A percentile compares a stretch with the other conserved stretches of the same genome.
Evolutionary conservation across 2,329 filamentous ascomycete species (phyloP).

Genomic region (Fusarium pseudograminearum): DNA sequence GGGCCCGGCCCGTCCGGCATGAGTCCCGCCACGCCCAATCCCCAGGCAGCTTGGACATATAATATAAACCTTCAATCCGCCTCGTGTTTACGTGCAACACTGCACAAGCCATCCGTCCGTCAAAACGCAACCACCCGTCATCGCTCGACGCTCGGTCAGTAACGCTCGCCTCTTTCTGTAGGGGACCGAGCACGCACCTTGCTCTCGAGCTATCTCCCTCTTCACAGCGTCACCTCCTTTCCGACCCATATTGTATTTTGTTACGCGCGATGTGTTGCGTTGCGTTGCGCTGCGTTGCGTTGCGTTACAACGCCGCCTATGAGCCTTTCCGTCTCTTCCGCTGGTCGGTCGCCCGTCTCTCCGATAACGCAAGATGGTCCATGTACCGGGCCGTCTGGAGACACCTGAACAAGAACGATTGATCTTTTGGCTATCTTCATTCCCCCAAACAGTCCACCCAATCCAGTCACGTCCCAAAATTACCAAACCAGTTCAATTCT

Average conservation of each 20-base stretch:
- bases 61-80: slow-evolving; percentile 40
- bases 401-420: slow-evolving; percentile 18
- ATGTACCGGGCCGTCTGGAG: slow-evolving; percentile 8
- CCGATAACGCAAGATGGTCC: slow-evolving; percentile 11
- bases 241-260: background rate
- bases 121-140: slow-evolving; percentile 32
- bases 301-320: slow-evolving; percentile 7
- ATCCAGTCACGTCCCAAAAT: slow-evolving; percentile 3
- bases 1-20: slow-evolving; percentile 39
- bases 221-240: slow-evolving; percentile 13
- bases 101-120: slow-evolving; percentile 31
- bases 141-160: slow-evolving; percentile 34
- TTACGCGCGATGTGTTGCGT: background rate
- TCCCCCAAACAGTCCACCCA: background rate
- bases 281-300: slow-evolving; percentile 7
- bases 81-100: slow-evolving; percentile 18
- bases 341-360: background rate
- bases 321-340: background rate
- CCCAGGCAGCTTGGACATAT: slow-evolving; percentile 26
- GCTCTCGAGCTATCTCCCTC: background rate
- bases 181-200: slow-evolving; percentile 23
- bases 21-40: slow-evolving; percentile 19
- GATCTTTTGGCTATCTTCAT: slow-evolving; percentile 31
- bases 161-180: slow-evolving; percentile 36
- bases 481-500: slow-evolving; percentile 9